These are phyloP conservation scores for Metroxylon sagu DNA, from an alignment of 176 grass and related monocot species.

Conservation along the genomic window DNA sequence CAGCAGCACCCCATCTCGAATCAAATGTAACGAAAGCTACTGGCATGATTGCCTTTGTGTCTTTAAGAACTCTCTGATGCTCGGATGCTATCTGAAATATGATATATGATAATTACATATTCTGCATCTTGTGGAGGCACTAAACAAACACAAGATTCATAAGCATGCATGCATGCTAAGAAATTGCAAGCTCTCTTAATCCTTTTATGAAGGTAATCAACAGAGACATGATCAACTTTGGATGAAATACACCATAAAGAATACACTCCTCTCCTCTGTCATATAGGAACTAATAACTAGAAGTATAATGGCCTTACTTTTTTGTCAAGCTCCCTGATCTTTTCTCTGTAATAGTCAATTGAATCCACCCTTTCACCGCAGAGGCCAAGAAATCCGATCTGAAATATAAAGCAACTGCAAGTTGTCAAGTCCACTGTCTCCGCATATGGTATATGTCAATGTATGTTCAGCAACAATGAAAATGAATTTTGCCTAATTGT, in stretches of 20 bases:
- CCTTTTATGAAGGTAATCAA: no score
- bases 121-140: no score
- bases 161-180: no score
- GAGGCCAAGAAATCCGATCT: slow-evolving; percentile 74
- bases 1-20: slow-evolving; percentile 92
- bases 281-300: neutral
- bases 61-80: slow-evolving; percentile 67
- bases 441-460: no score
- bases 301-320: slow-evolving; percentile 21
- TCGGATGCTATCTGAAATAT: slow-evolving; percentile 63
- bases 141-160: no score
- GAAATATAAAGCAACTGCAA: slow-evolving; percentile 26
- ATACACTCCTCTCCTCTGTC: no score
- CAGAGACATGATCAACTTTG: no score
- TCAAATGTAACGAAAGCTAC: slow-evolving; percentile 96
- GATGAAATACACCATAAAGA: no score
- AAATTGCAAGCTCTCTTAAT: no score
- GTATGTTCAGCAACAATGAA: no score
- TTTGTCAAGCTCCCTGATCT: slow-evolving; percentile 56
- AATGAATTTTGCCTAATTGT: no score
- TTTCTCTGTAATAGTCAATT: slow-evolving; percentile 57
- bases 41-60: slow-evolving; percentile 87
- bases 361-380: slow-evolving; percentile 61
- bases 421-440: neutral
- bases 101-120: slow-evolving; percentile 3